A percentile compares a stretch with the other conserved stretches of the same genome.
phyloP scores from a whole-genome alignment of 2,329 filamentous ascomycete genomes.

The Davidsoniella neocaledoniae region DNA sequence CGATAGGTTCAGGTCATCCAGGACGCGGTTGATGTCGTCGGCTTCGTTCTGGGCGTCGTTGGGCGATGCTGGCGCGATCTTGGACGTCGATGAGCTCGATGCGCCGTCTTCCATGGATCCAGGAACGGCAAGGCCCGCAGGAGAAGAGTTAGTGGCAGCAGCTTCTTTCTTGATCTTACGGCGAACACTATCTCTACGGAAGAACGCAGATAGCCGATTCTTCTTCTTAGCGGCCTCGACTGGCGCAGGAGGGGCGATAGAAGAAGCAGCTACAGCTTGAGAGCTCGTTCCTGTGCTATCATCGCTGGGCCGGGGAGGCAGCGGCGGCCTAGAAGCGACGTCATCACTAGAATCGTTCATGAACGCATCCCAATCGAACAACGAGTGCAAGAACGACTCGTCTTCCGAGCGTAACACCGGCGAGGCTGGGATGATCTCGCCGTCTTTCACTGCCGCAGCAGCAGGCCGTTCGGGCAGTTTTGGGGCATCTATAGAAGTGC shows the following conservation, averaged over 20 bases:
- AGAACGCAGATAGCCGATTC: slow-evolving; percentile 22
- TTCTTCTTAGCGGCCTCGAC: slow-evolving; percentile 19
- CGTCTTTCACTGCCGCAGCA: slow-evolving; percentile 9
- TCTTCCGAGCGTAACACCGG: slow-evolving; percentile 36
- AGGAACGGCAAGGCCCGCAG: slow-evolving; percentile 7
- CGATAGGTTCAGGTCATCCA: slow-evolving; percentile 70
- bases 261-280: slow-evolving; percentile 20
- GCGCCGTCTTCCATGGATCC: slow-evolving; percentile 18
- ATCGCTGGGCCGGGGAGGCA: slow-evolving; percentile 29
- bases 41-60: slow-evolving; percentile 31
- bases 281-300: not conserved
- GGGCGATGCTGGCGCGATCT: slow-evolving; percentile 21
- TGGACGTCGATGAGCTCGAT: too few relatives aligned
- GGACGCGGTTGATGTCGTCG: slow-evolving; percentile 62
- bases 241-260: slow-evolving; percentile 16
- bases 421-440: not conserved
- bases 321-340: slow-evolving; percentile 31
- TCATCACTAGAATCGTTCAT: slow-evolving; percentile 19
- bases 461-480: not conserved
- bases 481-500: too few relatives aligned
- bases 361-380: slow-evolving; percentile 23
- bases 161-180: too few relatives aligned
- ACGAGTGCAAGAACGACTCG: slow-evolving; percentile 38
- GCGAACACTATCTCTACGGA: slow-evolving; percentile 18
- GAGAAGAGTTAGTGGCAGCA: not conserved